Evolutionary conservation across 306 rosid genomes (phyloP), one percentile per base, ranked within the genome.

Genomic region (Fragaria vesca): DNA sequence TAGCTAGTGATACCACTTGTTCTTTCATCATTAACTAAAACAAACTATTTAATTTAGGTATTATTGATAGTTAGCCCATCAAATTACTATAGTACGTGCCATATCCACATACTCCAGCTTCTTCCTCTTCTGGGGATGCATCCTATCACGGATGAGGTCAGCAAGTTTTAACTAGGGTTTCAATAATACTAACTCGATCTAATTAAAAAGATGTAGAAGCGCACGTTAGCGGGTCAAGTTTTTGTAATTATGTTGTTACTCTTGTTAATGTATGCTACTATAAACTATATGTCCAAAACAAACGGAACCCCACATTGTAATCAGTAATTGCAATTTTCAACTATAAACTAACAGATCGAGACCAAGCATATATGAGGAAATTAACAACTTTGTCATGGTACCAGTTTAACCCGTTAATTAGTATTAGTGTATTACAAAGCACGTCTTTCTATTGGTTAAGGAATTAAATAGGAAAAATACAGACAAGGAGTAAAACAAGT

Each of bases 401-500:
- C 38, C 50, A 36, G 66, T 54, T 30, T 18, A 51, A 51, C 65
- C 26, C 12, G 36, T n/a, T 20, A 34, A 34, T 18, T 38, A 24
- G 28, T 55, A 21, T 11, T 57, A 60, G 21, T 3, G 28, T 55
- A 57, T 21, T 54, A 58, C 65, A 58, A 24, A 11, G 5, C 0
- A 24, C 2, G 38, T 54, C 8, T 51, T 32, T 72, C 36, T 13
- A 32, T n/a, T 72, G 47, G 75, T 21, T 17, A 42, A 18, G 69
- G 8, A 61, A 67, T 40, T 40, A 40, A 40, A 38, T 38, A 4
- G 36, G 36, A 32, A 46, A 73, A 67, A 73, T 52, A 57, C 28
- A 16, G 46, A 76, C 85, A 46, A 67, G 17, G 10, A 45, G 86
- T 76, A 83, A 81, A 73, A 40, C 74, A 77, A 71, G 69, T 42